Evolutionary conservation across 495 filamentous ascomycete species (phyloP).

Genomic region (Cercophora samala): DNA sequence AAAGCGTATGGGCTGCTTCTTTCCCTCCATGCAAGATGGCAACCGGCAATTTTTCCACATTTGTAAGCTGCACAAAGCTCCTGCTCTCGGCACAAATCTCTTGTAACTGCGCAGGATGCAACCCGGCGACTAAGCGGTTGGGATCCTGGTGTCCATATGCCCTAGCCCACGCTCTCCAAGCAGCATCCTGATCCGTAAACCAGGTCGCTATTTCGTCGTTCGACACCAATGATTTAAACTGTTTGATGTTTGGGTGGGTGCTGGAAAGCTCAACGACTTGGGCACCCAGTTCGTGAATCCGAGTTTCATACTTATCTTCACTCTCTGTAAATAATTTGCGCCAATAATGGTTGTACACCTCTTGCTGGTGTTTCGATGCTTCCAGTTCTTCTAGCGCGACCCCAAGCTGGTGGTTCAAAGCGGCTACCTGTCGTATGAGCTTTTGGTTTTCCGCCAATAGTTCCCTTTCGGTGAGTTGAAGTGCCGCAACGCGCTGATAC

Average conservation of each 20-base stretch:
- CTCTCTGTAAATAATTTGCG: constrained; percentile 11
- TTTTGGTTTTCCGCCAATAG: constrained; percentile 20
- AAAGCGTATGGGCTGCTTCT: constrained; percentile 10
- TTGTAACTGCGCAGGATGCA: constrained; percentile 20
- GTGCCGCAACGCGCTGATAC: constrained; percentile 19
- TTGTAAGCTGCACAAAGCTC: constrained; percentile 20
- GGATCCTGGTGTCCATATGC: constrained; percentile 18
- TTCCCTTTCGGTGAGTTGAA: constrained; percentile 23
- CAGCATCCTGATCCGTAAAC: constrained; percentile 6
- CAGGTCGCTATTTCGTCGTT: constrained; percentile 10
- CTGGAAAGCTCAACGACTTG: constrained; percentile 6
- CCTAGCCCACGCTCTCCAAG: constrained; percentile 18
- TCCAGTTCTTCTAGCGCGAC: neutral
- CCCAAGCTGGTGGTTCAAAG: neutral
- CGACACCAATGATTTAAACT: neutral
- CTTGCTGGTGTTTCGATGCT: neutral
- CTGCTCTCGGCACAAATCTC: constrained; percentile 24
- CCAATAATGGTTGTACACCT: constrained; percentile 10
- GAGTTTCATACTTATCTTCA: constrained; percentile 12
- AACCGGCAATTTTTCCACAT: constrained; percentile 18
- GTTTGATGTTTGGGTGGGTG: neutral
- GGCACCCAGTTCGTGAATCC: constrained; percentile 17
- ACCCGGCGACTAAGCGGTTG: constrained; percentile 13
- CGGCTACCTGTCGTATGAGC: constrained; percentile 11
- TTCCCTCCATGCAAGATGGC: constrained; percentile 10